A percentile compares a stretch with the other conserved stretches of the same genome.
Evolutionary conservation across 805 yeast species (phyloP).

Genomic region (Lipomyces sp.): DNA sequence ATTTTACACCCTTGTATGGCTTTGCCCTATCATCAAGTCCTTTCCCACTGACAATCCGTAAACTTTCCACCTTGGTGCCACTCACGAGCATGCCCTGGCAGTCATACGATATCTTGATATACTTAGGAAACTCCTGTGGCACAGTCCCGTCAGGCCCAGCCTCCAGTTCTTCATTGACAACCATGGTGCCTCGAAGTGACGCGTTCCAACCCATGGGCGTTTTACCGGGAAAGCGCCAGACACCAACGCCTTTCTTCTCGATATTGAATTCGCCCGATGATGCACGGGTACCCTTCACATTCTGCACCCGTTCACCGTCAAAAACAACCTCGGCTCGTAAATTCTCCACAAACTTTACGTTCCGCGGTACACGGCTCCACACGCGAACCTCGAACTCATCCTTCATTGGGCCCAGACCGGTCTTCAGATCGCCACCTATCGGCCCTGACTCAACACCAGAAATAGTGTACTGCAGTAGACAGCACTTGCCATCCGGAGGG

Average conservation of each 20-base stretch:
- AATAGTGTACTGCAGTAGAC: constrained; percentile 46
- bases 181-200: constrained; percentile 64
- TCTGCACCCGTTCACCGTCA: constrained; percentile 40
- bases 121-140: constrained; percentile 49
- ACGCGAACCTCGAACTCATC: constrained; percentile 69
- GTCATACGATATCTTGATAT: constrained; percentile 57
- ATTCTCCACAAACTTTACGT: constrained; percentile 55
- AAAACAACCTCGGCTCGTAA: constrained; percentile 52
- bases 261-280: constrained; percentile 79
- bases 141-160: constrained; percentile 34
- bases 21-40: constrained; percentile 66
- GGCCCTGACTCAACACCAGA: constrained; percentile 57
- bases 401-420: constrained; percentile 56
- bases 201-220: constrained; percentile 70
- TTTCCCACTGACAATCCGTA: constrained; percentile 60
- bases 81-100: constrained; percentile 76
- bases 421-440: constrained; percentile 58
- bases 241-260: constrained; percentile 57
- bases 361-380: constrained; percentile 52
- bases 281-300: constrained; percentile 61
- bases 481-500: constrained; percentile 83
- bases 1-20: constrained; percentile 92
- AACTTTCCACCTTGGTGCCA: constrained; percentile 68
- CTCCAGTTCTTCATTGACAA: constrained; percentile 41
- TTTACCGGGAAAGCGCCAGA: constrained; percentile 69